These are phyloP conservation scores for Solanum chacoense DNA, from an alignment of 305 asterid species.

Conservation along the genomic window DNA sequence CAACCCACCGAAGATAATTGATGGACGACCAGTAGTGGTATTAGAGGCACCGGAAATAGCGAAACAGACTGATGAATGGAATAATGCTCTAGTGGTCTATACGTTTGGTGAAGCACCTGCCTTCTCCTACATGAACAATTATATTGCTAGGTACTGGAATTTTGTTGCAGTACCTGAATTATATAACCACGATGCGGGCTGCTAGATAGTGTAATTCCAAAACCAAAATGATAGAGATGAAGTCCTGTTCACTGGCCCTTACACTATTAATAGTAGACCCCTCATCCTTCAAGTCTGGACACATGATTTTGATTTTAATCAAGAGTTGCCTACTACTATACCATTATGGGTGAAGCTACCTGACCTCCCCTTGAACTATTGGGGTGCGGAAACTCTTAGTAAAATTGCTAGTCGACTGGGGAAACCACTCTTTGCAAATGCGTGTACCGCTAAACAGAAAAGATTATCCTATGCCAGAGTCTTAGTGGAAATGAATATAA, in stretches of 20 bases:
- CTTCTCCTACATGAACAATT: neutral
- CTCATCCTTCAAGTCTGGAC: neutral
- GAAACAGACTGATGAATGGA: neutral
- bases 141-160: neutral
- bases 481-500: too few species aligned
- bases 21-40: neutral
- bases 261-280: neutral
- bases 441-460: too few species aligned
- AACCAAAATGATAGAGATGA: neutral
- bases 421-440: too few species aligned
- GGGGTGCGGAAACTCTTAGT: neutral
- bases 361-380: neutral
- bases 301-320: neutral
- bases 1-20: neutral
- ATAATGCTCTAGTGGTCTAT: neutral
- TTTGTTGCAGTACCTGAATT: neutral
- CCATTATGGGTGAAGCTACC: neutral
- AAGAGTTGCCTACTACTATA: neutral
- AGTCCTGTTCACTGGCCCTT: neutral
- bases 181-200: neutral
- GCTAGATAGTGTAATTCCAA: neutral
- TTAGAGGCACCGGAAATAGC: neutral
- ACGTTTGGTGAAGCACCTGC: neutral
- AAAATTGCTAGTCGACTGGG: too few species aligned
- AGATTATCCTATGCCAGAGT: too few species aligned